Percentiles rank a stretch among this genome's conserved stretches.
These are phyloP conservation scores for Aethionema arabicum DNA, from an alignment of 345 rosid species.

Conservation along the genomic window DNA sequence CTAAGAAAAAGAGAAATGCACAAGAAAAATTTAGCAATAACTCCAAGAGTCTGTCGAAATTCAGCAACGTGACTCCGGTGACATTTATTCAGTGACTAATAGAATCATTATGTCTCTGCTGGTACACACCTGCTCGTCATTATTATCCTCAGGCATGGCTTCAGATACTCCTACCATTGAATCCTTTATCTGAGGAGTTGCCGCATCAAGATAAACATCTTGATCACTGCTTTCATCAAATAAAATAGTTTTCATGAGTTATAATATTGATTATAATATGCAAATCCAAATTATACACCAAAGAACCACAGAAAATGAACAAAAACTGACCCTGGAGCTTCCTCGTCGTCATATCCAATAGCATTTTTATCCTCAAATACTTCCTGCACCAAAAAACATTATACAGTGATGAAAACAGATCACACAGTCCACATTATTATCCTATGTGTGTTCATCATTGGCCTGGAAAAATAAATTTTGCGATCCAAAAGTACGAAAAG, in stretches of 20 bases:
- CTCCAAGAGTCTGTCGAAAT: constrained; percentile 11
- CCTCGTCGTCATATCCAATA: constrained; percentile 43
- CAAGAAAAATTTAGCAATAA: constrained; percentile 12
- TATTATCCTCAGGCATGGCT: constrained; percentile 42
- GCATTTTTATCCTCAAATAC: constrained; percentile 58
- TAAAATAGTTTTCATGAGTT: constrained; percentile 26
- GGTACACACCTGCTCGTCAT: constrained; percentile 58
- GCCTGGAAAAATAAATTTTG: not conserved
- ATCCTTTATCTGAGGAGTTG: constrained; percentile 38
- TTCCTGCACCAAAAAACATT: constrained; percentile 60
- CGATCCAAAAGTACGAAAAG: constrained; percentile 14
- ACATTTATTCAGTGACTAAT: not conserved
- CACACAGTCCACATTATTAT: constrained; percentile 7
- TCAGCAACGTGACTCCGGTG: constrained; percentile 18
- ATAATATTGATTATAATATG: constrained; percentile 1
- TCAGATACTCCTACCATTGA: constrained; percentile 39
- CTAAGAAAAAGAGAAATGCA: constrained; percentile 42
- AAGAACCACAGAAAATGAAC: constrained; percentile 18
- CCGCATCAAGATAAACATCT: constrained; percentile 42
- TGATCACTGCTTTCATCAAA: constrained; percentile 54
- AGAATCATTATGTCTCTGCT: constrained; percentile 5
- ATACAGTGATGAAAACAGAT: constrained; percentile 21
- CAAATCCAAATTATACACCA: constrained; percentile 14
- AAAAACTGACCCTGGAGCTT: constrained; percentile 47
- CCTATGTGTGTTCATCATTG: constrained; percentile 23